Evolutionary conservation across 1,139 yeast genomes (phyloP), one percentile per base, ranked within the genome.

Genomic region (Zhuliangozyma parablackwelliae): DNA sequence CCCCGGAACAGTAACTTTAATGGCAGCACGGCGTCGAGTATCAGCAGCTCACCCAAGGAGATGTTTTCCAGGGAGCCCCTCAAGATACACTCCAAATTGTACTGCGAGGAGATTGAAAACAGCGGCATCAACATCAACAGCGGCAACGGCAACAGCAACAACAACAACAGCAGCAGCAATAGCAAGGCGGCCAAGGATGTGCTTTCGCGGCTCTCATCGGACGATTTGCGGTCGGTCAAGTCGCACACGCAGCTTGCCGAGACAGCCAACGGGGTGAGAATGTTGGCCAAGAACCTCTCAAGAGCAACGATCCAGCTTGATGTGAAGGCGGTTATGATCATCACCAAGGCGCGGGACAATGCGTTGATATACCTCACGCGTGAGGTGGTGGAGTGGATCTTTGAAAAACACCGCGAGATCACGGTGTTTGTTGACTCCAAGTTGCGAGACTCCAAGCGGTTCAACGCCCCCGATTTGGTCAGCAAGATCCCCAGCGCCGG

Each of bases 261-360:
- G 50, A 85, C 95, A 2, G 95, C 95, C 3, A 85, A 87, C 49
- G 94, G 92, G 2, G 95, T 87, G 2, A 69, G 96, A 33, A 75
- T 83, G 67, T 66, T 87, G 43, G 88, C 92, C 16, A 81, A 82
- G 46, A 85, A 83, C 54, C 65, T 87, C 30, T 75, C 83, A 33
- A 76, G 79, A 48, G 89, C 95, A 6, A 80, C 86, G 4, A 82
- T 87, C 29, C 82, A 80, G 46, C 59, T 87, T 24, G 81, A 83
- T 40, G 82, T 84, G 8, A 71, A 72, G 37, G 78, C 86, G 8
- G 75, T 88, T 21, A 73, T 88, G 79, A 75, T 88, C 20, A 89
- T 87, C 10, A 88, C 96, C 10, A 88, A 88, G 56, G 94, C 94
- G 0, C 71, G 92, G 38, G 96, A 88, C 53, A 82, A 82, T 50